phyloP scores from a whole-genome alignment of 1,139 yeast genomes.

The Diutina mesorugosa region DNA sequence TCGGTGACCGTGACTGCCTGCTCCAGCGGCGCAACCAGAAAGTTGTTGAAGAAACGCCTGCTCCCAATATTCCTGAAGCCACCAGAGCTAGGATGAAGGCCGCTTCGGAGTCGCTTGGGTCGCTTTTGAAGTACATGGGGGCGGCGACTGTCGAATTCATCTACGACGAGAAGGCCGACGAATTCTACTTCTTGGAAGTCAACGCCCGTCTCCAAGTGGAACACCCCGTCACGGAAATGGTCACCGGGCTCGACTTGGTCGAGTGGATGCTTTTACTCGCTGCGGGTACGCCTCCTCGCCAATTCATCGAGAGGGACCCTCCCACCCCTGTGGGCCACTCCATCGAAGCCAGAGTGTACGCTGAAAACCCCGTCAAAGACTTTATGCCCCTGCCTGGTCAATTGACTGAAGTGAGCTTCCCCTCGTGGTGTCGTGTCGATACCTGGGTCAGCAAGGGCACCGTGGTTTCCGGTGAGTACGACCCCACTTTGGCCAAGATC shows the following conservation, averaged over 20 bases:
- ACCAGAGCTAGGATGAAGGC: conserved; percentile 66
- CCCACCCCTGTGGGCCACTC: conserved; percentile 50
- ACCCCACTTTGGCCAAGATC: conserved; percentile 92
- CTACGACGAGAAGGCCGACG: conserved; percentile 74
- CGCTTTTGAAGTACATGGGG: conserved; percentile 77
- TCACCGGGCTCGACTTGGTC: conserved; percentile 85
- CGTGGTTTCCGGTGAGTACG: conserved; percentile 84
- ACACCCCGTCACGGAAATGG: conserved; percentile 94
- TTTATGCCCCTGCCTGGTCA: conserved; percentile 96
- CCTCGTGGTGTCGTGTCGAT: conserved; percentile 83
- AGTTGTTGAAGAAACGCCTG: conserved; percentile 94
- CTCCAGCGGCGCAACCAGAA: conserved; percentile 95
- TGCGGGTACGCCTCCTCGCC: conserved; percentile 68
- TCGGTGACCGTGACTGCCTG: conserved; percentile 97
- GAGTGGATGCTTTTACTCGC: conserved; percentile 95
- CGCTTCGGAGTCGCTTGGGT: conserved; percentile 75
- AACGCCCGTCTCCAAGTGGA: conserved; percentile 96
- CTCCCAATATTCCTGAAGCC: conserved; percentile 76
- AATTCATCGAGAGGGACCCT: conserved; percentile 24
- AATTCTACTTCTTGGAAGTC: conserved; percentile 89
- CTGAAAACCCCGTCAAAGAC: conserved; percentile 92
- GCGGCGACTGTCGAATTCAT: conserved; percentile 98
- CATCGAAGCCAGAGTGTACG: conserved; percentile 93
- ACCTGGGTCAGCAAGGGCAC: conserved; percentile 92
- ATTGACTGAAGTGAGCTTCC: conserved; percentile 73